phyloP scores from a whole-genome alignment of 257 asterid genomes.

The Solanum gracilifrons region DNA sequence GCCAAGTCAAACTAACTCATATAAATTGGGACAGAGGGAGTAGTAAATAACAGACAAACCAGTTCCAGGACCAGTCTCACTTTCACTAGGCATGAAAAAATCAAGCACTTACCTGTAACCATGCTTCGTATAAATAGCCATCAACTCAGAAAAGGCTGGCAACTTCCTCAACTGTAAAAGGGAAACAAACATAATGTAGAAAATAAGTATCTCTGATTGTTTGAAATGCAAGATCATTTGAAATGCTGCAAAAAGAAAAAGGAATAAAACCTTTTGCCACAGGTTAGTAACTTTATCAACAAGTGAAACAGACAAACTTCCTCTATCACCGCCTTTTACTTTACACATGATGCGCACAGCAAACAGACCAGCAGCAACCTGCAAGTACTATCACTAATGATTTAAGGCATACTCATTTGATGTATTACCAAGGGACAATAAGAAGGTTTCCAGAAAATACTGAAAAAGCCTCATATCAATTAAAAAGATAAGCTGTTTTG shows the following conservation, averaged over 20 bases:
- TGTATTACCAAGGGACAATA: neutral
- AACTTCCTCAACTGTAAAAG: slow-evolving; percentile 49
- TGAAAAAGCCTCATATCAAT: neutral
- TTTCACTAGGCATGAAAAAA: neutral
- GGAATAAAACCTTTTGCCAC: slow-evolving; percentile 53
- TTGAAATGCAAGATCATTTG: neutral
- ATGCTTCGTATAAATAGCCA: slow-evolving; percentile 47
- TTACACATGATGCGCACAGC: slow-evolving; percentile 60
- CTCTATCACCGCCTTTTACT: slow-evolving; percentile 47
- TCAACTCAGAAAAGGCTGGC: slow-evolving; percentile 70
- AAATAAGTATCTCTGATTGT: neutral
- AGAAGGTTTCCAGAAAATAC: neutral
- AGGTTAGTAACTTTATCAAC: slow-evolving; percentile 37
- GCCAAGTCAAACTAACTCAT: neutral
- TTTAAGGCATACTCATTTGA: neutral
- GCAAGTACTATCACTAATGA: slow-evolving; percentile 7
- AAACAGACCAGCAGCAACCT: slow-evolving; percentile 68
- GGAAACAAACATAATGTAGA: slow-evolving; percentile 7
- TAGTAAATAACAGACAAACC: neutral
- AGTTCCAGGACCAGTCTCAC: neutral
- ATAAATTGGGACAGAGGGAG: neutral
- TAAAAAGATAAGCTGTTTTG: neutral
- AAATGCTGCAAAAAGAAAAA: neutral
- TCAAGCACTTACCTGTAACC: slow-evolving; percentile 61
- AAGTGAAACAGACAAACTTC: slow-evolving; percentile 67